phyloP scores from a whole-genome alignment of 768 basidiomycete species.

The Daedaleopsis sinensis region DNA sequence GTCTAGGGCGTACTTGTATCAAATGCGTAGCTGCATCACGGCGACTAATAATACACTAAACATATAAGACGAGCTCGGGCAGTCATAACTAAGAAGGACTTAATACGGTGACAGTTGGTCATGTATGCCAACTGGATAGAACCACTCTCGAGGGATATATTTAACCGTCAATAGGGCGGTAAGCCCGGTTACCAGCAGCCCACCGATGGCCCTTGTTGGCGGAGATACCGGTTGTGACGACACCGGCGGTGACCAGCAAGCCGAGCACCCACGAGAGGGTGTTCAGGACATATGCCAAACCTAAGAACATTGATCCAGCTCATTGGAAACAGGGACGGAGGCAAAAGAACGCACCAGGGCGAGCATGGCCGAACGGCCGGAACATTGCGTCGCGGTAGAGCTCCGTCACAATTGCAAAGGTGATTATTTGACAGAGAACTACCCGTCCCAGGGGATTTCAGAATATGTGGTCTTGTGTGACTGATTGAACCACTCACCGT shows the following conservation, averaged over 20 bases:
- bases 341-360: conserved; percentile 50
- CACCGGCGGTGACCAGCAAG: conserved; percentile 51
- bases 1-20: not conserved
- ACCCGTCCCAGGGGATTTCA: not conserved
- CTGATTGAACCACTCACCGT: conserved; percentile 45
- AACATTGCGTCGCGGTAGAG: conserved; percentile 50
- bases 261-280: conserved; percentile 63
- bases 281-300: conserved; percentile 61
- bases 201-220: conserved; percentile 65
- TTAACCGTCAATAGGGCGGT: conserved; percentile 41
- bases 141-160: not conserved
- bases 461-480: not conserved
- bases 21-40: not conserved
- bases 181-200: conserved; percentile 79
- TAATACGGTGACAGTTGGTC: not conserved
- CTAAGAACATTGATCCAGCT: conserved; percentile 37
- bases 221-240: conserved; percentile 64
- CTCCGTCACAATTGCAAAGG: conserved; percentile 68
- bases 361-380: conserved; percentile 58
- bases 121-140: not conserved
- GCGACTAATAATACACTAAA: not conserved
- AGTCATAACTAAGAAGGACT: not conserved
- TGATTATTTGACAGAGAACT: conserved; percentile 63
- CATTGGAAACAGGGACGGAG: not conserved
- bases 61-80: not conserved